phyloP scores from a whole-genome alignment of 176 grass and related monocot species.

The Calamus simplicifolius region DNA sequence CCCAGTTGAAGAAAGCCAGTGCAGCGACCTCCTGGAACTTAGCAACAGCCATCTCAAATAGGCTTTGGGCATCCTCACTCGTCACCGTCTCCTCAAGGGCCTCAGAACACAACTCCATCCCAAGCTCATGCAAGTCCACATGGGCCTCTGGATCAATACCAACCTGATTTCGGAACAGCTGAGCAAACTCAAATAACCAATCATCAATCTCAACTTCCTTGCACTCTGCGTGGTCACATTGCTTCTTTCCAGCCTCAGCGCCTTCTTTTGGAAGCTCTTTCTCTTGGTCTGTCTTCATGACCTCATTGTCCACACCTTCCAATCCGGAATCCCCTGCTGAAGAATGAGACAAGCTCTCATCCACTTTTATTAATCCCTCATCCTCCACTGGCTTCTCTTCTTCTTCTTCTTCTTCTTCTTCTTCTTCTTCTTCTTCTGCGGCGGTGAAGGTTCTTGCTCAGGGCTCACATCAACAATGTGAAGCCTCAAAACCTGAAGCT shows the following conservation, averaged over 20 bases:
- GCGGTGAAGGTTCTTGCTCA: conserved; percentile 62
- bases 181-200: conserved; percentile 87
- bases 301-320: conserved; percentile 19
- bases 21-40: conserved; percentile 96
- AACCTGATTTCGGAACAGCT: conserved; percentile 85
- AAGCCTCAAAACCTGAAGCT: conserved; percentile 46
- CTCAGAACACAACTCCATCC: conserved; percentile 86
- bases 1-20: conserved; percentile 88
- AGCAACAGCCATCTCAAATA: conserved; percentile 69
- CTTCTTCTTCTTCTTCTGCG: not conserved
- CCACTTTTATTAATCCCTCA: conserved; percentile 14
- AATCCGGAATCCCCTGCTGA: not conserved
- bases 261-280: not conserved
- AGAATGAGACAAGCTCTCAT: conserved; percentile 25
- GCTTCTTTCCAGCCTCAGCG: conserved; percentile 27
- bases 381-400: conserved; percentile 48
- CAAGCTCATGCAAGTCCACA: conserved; percentile 88
- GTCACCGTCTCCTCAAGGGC: conserved; percentile 80
- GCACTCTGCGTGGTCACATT: conserved; percentile 77
- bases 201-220: conserved; percentile 96
- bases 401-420: conserved; percentile 15
- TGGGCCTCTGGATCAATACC: conserved; percentile 90
- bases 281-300: conserved; percentile 28
- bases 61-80: conserved; percentile 63
- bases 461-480: conserved; percentile 77